Percentiles rank a stretch among this genome's conserved stretches.
Conservation (phyloP, 352 stramenopile genomes). For the Pelagophyceae sp. region DNA sequence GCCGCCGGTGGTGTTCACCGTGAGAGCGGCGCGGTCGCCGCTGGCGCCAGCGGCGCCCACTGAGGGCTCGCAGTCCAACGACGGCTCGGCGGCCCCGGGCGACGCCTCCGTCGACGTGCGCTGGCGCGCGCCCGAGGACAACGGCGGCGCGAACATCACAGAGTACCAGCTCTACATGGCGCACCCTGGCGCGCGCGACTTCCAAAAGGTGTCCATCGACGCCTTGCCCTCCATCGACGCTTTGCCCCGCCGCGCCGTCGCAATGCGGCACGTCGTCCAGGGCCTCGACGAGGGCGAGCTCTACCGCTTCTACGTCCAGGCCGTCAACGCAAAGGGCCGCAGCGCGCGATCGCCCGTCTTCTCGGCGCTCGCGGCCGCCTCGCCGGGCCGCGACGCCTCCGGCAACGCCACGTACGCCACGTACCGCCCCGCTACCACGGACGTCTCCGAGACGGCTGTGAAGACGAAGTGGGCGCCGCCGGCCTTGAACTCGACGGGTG, state of each 20-base stretch:
- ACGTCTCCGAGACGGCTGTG: conserved; percentile 41
- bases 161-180: conserved; percentile 84
- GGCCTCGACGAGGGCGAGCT: conserved; percentile 64
- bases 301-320: conserved; percentile 81
- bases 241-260: conserved; percentile 5
- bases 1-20: conserved; percentile 68
- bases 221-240: neutral
- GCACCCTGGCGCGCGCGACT: conserved; percentile 34
- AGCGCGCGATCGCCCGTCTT: conserved; percentile 68
- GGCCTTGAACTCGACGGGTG: conserved; percentile 48
- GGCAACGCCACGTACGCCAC: conserved; percentile 19
- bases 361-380: conserved; percentile 68
- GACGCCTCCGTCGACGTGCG: conserved; percentile 47
- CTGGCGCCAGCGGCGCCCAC: conserved; percentile 57
- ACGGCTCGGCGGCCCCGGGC: conserved; percentile 53
- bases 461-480: conserved; percentile 62
- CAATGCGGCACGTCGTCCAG: conserved; percentile 24
- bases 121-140: conserved; percentile 76
- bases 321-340: conserved; percentile 66
- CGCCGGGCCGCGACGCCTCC: conserved; percentile 40
- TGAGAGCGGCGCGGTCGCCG: conserved; percentile 66
- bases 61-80: conserved; percentile 33
- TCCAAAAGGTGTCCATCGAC: neutral
- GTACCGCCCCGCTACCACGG: conserved; percentile 34
- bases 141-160: conserved; percentile 76